phyloP scores from a whole-genome alignment of 257 asterid species.

The Lantana camara region DNA sequence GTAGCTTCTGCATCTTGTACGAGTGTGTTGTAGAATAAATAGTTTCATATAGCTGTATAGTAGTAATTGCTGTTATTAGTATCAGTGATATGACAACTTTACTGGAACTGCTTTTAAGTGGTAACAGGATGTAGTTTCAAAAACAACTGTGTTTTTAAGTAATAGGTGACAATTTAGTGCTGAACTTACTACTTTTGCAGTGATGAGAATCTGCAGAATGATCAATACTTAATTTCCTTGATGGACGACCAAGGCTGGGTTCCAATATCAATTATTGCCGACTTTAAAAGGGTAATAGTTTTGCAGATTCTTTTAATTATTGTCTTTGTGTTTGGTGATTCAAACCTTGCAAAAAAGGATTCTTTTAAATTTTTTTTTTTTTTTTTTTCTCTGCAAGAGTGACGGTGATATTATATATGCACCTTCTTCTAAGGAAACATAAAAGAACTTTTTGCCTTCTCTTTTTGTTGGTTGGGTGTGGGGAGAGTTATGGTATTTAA shows the following conservation, averaged over 20 bases:
- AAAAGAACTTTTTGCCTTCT: not conserved
- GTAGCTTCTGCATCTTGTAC: conserved; percentile 2
- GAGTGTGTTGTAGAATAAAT: too few relatives aligned
- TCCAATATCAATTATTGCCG: conserved; percentile 66
- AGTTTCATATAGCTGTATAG: not conserved
- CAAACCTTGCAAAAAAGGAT: not conserved
- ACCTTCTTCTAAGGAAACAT: not conserved
- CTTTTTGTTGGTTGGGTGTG: not conserved
- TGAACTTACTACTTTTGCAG: conserved; percentile 47
- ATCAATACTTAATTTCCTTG: conserved; percentile 71
- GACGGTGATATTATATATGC: conserved; percentile 7
- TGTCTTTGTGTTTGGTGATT: not conserved
- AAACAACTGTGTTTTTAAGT: conserved; percentile 9
- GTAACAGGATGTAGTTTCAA: not conserved
- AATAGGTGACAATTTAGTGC: conserved; percentile 17
- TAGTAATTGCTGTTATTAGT: not conserved
- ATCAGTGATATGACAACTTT: not conserved
- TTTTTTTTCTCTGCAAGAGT: not conserved
- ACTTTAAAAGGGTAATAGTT: conserved; percentile 72
- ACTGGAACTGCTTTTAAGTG: conserved; percentile 2
- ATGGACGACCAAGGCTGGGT: conserved; percentile 98
- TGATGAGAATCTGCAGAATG: conserved; percentile 75
- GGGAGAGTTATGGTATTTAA: not conserved
- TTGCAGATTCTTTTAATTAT: conserved; percentile 1
- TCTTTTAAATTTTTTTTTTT: too few relatives aligned